Evolutionary conservation across 1,284 basidiomycete genomes (phyloP), one percentile per base, ranked within the genome.

Genomic region (Boletus subluridellus): DNA sequence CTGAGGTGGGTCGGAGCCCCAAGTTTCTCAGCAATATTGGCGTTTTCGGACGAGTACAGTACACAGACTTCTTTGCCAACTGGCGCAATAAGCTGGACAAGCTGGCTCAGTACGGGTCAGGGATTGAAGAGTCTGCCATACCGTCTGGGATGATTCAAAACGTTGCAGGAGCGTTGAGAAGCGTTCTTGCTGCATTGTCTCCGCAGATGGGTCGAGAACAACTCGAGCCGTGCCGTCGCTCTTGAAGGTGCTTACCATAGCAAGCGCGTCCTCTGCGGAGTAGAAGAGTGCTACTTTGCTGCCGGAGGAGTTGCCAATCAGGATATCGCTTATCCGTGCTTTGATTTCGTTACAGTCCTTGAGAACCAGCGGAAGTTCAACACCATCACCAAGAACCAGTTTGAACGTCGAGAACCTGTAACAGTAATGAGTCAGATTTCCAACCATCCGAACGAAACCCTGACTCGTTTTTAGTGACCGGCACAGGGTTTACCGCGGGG

Each of bases 261-360:
- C 63, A 24, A 74, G 65, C 8, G 81, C 80, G 51, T 77, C 70
- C 21, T 75, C 68, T 35, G 70, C 63, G 44, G 68, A 68, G 64
- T 86, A 87, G 61, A 87, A 83, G 64, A 82, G 78, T 34, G 84
- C 85, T 2, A 83, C 78, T 17, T 78, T 76, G 34, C 76, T 75
- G 46, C 72, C 76, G 12, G 68, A 62, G 44, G 66, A 68, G n/a
- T 73, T 74, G 46, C 69, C 69, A 34, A 77, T 66, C 28, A 77
- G 66, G 28, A 72, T 66, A 52, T 76, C 76, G 15, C 76, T 68
- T 14, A 73, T 73, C 45, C 67, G 60, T 5, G 54, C 54, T 54
- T 67, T 65, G 54, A 70, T 63, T 34, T 75, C 65, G 38, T 66
- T 64, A 37, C 71, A 57, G 46, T 80, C 76, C 51, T 75, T 70